Conservation (phyloP, 148 eudicot species). For the Camellia sinensis region DNA sequence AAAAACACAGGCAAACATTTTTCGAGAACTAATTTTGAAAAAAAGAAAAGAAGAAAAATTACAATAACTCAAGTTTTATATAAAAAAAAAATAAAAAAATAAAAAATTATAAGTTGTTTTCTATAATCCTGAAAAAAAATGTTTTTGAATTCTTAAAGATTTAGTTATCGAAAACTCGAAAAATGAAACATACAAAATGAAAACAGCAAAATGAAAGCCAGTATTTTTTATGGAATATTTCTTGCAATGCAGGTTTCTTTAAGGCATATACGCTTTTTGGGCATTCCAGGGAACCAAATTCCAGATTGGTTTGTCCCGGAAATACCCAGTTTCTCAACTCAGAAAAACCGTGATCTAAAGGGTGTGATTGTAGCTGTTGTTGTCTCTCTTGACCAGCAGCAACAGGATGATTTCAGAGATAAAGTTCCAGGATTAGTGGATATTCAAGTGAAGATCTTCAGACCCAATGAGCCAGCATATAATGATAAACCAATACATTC, state of each 20-base stretch:
- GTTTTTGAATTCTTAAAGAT: no score
- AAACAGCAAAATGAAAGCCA: no score
- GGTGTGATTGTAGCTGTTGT: slow-evolving; percentile 41
- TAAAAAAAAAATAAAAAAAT: no score
- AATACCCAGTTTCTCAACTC: slow-evolving; percentile 25
- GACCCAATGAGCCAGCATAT: slow-evolving; percentile 1
- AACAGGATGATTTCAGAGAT: slow-evolving; percentile 13
- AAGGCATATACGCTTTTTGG: slow-evolving; percentile 37
- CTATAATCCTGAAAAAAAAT: no score
- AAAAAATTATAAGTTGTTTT: no score
- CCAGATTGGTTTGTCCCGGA: slow-evolving; percentile 49
- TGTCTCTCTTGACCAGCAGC: slow-evolving; percentile 33
- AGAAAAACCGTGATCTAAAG: slow-evolving; percentile 34
- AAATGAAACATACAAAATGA: no score
- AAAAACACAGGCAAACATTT: no score
- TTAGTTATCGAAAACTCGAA: no score
- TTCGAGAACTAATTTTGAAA: no score
- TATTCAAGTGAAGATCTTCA: slow-evolving; percentile 32
- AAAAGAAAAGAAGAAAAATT: no score
- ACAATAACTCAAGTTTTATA: no score
- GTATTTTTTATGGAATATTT: neutral
- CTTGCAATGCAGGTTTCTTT: slow-evolving; percentile 39
- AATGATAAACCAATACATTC: slow-evolving; percentile 3
- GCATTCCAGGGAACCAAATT: slow-evolving; percentile 47
- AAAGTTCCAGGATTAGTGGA: slow-evolving; percentile 30